phyloP scores from a whole-genome alignment of 805 yeast genomes.

The Priceomyces carsonii region DNA sequence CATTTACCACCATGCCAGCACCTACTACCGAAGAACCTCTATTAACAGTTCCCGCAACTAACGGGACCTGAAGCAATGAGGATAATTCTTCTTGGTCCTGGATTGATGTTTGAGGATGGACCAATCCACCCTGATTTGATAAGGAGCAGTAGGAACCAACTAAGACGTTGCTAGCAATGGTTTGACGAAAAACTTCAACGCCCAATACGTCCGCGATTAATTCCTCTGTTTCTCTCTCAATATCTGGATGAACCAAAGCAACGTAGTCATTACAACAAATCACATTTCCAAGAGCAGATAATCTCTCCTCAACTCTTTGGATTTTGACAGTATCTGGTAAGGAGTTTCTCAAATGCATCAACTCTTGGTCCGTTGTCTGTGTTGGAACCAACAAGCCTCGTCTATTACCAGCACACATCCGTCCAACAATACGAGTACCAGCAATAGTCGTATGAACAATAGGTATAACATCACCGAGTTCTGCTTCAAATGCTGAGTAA shows the following conservation, averaged over 20 bases:
- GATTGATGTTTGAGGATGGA: constrained; percentile 95
- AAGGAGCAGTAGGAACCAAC: constrained; percentile 96
- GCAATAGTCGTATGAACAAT: constrained; percentile 97
- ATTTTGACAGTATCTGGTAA: constrained; percentile 94
- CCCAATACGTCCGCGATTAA: constrained; percentile 96
- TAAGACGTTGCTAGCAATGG: constrained; percentile 95
- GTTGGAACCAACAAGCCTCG: constrained; percentile 96
- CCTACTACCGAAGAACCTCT: constrained; percentile 98
- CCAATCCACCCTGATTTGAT: constrained; percentile 97
- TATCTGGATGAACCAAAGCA: constrained; percentile 98
- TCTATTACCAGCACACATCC: constrained; percentile 98
- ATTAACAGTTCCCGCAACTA: constrained; percentile 98
- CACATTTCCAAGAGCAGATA: constrained; percentile 96
- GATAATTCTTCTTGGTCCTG: constrained; percentile 98
- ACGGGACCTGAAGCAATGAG: constrained; percentile 91
- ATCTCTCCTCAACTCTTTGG: constrained; percentile 96
- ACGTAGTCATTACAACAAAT: constrained; percentile 99
- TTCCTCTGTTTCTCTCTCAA: constrained; percentile 99
- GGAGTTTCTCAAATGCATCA: constrained; percentile 94
- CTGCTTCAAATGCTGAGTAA: constrained; percentile 96
- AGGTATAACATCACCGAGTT: constrained; percentile 94
- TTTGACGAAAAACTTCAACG: constrained; percentile 98
- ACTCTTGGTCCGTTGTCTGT: constrained; percentile 97
- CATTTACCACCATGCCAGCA: constrained; percentile 98
- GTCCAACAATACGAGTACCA: constrained; percentile 95